Base-by-base conservation (phyloP, 805 yeast species). In the Myxozyma lipomycoides region DNA sequence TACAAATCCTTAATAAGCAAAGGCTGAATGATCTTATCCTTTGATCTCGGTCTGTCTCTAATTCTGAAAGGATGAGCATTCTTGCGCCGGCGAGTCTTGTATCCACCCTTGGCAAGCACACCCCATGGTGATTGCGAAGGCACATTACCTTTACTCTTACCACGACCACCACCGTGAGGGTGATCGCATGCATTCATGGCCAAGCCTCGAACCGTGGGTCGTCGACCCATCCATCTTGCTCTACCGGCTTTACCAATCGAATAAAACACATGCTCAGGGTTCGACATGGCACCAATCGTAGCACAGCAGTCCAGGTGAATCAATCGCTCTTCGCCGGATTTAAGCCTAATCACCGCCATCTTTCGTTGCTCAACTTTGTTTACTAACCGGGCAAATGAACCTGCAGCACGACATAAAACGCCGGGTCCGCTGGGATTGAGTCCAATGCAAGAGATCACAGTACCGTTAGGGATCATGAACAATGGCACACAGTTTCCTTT, bases 81-180 rank as follows among this genome's bases (percentile, higher is more conserved):
- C 43, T 52, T 43, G 43, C 49, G 45, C 66, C 95, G 95, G 62
- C 84, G 82, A 73, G 98, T 83, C 15, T 98, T 93, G 79, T 88
- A 90, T 74, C 81, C 90, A 49, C 87, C 95, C 78, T 91, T 91
- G 38, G 91, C 84, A 64, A 85, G 70, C 54, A 83, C 83, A 64
- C 98, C 98, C 96, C 98, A 91, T 68, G 95, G 95, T 49, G 96
- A 86, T 75, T 85, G 87, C 18, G 98, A 86, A 52, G 85, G 78
- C 74, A 88, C 91, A 72, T 91, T 90, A 58, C 96, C 87, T 82
- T 93, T 93, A 55, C 95, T 86, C 71, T 93, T 93, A 80, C 98
- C 98, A 78, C 98, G 83, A 73, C 98, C 98, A 83, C 98, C 98
- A 77, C 98, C 98, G 65, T 88, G 90, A 59, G 98, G 98, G 75